A percentile compares a stretch with the other conserved stretches of the same genome.
These are phyloP conservation scores for Fusarium succisae DNA, from an alignment of 2,329 filamentous ascomycete genomes.

Conservation along the genomic window DNA sequence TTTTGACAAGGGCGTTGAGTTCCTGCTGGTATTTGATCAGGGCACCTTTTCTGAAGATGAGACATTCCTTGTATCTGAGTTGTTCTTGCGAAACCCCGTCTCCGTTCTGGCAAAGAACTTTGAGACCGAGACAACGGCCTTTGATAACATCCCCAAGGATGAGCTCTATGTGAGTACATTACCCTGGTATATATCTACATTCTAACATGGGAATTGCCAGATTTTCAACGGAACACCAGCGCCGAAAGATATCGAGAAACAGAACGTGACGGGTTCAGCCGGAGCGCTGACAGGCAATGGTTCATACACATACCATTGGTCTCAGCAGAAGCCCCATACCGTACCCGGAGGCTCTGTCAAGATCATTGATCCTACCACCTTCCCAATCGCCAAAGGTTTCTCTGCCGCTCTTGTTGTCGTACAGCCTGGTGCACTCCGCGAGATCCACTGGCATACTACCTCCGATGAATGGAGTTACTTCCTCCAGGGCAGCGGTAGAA, in stretches of 20 bases:
- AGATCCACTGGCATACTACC: constrained; percentile 17
- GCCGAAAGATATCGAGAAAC: constrained; percentile 6
- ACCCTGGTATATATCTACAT: accelerated
- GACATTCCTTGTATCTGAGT: constrained; percentile 14
- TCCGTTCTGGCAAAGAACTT: constrained; percentile 21
- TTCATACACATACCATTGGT: constrained; percentile 22
- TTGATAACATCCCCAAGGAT: constrained; percentile 7
- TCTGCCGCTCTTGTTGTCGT: constrained; percentile 6
- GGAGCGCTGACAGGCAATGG: not conserved
- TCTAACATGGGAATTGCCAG: not conserved
- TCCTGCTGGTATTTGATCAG: constrained; percentile 8
- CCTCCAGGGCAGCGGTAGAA: constrained; percentile 2
- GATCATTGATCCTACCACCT: constrained; percentile 3
- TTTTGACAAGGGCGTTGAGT: constrained; percentile 4
- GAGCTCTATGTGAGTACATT: constrained; percentile 3
- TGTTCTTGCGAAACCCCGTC: constrained; percentile 9
- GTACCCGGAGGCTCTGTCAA: constrained; percentile 11
- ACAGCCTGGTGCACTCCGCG: not conserved
- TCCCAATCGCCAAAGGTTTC: constrained; percentile 7
- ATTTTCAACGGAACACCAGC: constrained; percentile 17
- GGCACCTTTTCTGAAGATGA: constrained; percentile 8
- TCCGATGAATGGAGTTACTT: constrained; percentile 20
- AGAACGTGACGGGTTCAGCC: not conserved
- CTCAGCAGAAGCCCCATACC: constrained; percentile 10
- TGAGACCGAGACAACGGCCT: constrained; percentile 8